These are phyloP conservation scores for Vickermania ingenoplastis DNA, from an alignment of 208 protist species.

Conservation along the genomic window DNA sequence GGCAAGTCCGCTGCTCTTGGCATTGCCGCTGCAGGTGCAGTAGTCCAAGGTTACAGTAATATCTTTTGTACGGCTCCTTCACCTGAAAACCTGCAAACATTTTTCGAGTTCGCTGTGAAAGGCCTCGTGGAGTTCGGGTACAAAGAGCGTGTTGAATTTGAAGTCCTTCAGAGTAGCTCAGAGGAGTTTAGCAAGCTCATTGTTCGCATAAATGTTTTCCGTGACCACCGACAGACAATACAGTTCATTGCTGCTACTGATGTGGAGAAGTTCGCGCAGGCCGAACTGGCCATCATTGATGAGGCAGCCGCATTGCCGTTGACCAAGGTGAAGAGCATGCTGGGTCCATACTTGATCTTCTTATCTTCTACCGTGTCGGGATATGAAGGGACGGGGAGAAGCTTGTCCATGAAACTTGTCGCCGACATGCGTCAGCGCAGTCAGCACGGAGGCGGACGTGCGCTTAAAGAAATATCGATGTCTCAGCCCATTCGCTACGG, in stretches of 20 bases:
- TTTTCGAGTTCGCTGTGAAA: constrained; percentile 99
- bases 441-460: constrained; percentile 19
- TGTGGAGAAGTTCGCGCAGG: constrained; percentile 89
- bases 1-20: constrained; percentile 96
- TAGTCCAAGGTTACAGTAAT: constrained; percentile 98
- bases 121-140: constrained; percentile 95
- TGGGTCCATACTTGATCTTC: constrained; percentile 98
- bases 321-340: constrained; percentile 92
- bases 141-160: constrained; percentile 97
- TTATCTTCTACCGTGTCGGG: constrained; percentile 99
- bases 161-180: constrained; percentile 89
- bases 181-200: constrained; percentile 95
- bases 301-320: constrained; percentile 99
- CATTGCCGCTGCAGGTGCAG: constrained; percentile 92
- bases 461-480: constrained; percentile 93
- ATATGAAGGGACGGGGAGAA: constrained; percentile 98
- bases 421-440: constrained; percentile 91
- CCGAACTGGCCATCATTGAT: constrained; percentile 98
- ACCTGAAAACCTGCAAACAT: constrained; percentile 97
- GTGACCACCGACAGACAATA: constrained; percentile 97
- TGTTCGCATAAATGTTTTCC: constrained; percentile 97
- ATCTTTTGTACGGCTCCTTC: constrained; percentile 98
- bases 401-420: constrained; percentile 99
- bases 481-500: constrained; percentile 98
- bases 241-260: constrained; percentile 95